Evolutionary conservation across 805 yeast species (phyloP), one percentile per base, ranked within the genome.

Genomic region (Osmozyma mogii): DNA sequence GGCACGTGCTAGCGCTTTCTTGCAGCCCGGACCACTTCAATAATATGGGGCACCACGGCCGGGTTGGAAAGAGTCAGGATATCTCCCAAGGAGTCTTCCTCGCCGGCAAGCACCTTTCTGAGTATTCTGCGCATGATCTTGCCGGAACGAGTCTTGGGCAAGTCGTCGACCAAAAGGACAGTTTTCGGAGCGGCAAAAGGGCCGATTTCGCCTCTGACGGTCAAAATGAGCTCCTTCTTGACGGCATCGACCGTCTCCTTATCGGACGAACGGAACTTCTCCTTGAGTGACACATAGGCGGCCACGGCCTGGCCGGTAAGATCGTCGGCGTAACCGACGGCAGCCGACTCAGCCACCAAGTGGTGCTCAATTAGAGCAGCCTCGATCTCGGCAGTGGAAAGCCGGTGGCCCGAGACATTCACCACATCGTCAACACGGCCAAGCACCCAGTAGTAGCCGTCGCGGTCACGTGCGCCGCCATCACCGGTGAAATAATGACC

Each of bases 401-500:
- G 65, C 54, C 94, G 68, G 62, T 83, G 94, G 34, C 94, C 94
- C 20, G 85, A 76, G 24, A 83, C 92, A 51, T 83, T 83, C 30
- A 83, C 94, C 36, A 83, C 94, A 54, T 83, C 94, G 55, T 83
- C 94, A 37, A 83, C 92, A 61, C 94, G 70, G 33, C 94, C 94
- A 48, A 81, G 57, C 41, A 83, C 81, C 88, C 92, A 83, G 61
- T 75, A 78, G 63, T 72, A 83, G 5, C 94, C 94, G 51, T 82
- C 89, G 43, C 71, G 65, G 52, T 83, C 94, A 51, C 88, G 71
- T 12, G 87, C 89, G 16, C 89, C 92, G 58, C 94, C 94, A 58
- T 83, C 94, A 47, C 94, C 94, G 1, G 92, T 78, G 64, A 83
- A 83, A 62, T 81, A 83, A 53, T 71, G 74, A 28, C 87, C 87